Conservation (phyloP, 148 eudicot species). For the Polygonum maritimum region DNA sequence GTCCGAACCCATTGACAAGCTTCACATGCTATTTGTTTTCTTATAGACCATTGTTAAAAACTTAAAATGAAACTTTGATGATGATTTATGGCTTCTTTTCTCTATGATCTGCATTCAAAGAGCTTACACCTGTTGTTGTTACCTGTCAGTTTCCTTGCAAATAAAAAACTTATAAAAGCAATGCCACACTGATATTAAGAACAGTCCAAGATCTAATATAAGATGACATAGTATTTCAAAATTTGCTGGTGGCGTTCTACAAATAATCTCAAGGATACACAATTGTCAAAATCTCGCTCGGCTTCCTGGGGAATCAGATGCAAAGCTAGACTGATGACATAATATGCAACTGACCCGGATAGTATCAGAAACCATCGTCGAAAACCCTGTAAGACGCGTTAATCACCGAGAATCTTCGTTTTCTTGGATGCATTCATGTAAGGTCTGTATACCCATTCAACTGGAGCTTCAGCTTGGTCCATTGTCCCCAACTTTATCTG, state of each 20-base stretch:
- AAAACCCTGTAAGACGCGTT: neutral
- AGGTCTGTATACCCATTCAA: slow-evolving; percentile 72
- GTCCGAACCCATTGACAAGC: too few species aligned
- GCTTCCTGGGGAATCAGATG: neutral
- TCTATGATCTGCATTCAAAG: too few species aligned
- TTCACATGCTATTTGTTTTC: too few species aligned
- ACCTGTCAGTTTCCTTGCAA: too few species aligned
- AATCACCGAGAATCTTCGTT: slow-evolving; percentile 62
- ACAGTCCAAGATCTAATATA: neutral
- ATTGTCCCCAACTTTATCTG: slow-evolving; percentile 88
- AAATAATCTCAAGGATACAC: neutral
- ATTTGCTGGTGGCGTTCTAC: neutral
- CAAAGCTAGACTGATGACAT: neutral
- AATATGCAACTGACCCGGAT: neutral
- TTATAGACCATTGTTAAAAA: too few species aligned
- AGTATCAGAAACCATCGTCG: neutral
- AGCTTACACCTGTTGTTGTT: too few species aligned
- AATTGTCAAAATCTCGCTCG: neutral
- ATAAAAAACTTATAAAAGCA: too few species aligned
- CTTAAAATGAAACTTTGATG: too few species aligned
- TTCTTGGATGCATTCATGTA: slow-evolving; percentile 89
- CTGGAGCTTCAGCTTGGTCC: slow-evolving; percentile 83
- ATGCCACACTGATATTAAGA: too few species aligned
- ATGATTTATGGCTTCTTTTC: too few species aligned
- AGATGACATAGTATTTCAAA: neutral